phyloP scores from a whole-genome alignment of 345 rosid genomes.

The Camelina hispida region DNA sequence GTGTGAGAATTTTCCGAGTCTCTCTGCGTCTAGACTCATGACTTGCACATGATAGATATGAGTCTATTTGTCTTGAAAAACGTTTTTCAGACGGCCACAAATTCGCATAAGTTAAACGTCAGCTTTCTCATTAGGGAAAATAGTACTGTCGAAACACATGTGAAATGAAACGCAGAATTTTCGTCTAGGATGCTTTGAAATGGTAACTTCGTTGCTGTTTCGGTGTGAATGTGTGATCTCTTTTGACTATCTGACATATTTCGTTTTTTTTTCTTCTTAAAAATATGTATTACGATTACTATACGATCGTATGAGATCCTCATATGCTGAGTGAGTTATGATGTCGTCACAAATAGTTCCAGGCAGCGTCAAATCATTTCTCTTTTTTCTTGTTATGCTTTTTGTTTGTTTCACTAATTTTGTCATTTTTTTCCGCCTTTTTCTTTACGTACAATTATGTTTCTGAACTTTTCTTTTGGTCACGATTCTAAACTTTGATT shows the following conservation, averaged over 20 bases:
- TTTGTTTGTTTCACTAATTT: background rate
- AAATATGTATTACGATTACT: too few species aligned
- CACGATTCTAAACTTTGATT: background rate
- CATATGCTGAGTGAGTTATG: slow-evolving; percentile 3
- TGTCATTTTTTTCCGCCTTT: background rate
- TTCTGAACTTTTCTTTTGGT: background rate
- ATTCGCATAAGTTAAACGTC: background rate
- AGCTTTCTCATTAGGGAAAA: slow-evolving; percentile 6
- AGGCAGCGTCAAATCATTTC: background rate
- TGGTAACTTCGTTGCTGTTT: slow-evolving; percentile 9
- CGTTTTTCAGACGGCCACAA: slow-evolving; percentile 40
- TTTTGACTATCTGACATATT: slow-evolving; percentile 26
- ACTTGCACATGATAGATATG: slow-evolving; percentile 10
- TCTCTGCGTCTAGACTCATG: background rate
- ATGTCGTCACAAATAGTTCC: background rate
- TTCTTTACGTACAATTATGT: background rate
- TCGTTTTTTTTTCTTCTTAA: too few species aligned
- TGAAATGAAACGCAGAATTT: slow-evolving; percentile 34
- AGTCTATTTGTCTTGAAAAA: slow-evolving; percentile 11
- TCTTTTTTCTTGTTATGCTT: background rate
- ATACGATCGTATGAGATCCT: background rate
- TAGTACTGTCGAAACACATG: slow-evolving; percentile 11
- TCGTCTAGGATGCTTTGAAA: slow-evolving; percentile 1
- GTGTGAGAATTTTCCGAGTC: slow-evolving; percentile 10
- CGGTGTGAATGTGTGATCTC: slow-evolving; percentile 37